Evolutionary conservation across 2,329 filamentous ascomycete species (phyloP), one percentile per base, ranked within the genome.

Genomic region (Penicillium glabrum): DNA sequence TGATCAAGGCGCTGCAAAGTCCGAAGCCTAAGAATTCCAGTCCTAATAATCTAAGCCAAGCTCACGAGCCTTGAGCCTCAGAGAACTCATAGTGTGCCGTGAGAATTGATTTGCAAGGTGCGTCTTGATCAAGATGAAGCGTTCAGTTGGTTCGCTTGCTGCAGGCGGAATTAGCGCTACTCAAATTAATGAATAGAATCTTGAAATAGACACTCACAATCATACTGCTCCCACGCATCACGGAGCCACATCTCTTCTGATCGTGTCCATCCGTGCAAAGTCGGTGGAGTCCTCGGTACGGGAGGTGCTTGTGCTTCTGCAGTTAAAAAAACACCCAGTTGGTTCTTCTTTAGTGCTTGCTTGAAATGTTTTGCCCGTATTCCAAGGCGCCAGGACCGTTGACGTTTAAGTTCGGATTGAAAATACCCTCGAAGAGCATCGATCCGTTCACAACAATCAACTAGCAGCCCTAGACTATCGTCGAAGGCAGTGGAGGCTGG

Each of bases 391-490:
- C 41, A 50, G 10, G 58, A 58, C 44, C 44, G 13, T 50, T 50
- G 47, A 5, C 9, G 47, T 6, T 50, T 50, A 13, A 24, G 11
- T 3, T 16, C 7, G 16, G 47, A 35, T 26, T 7, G 10, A 31
- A n/a, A 23, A 51, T 45, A 51, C 13, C 19, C 19, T 19, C 39
- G 21, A 19, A 51, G 39, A 24, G 46, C 37, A 24, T 41, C 11
- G 13, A 63, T 59, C 14, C 47, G 53, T 19, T 53, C 44, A 16
- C 43, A 45, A 23, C 44, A 56, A 23, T 56, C 48, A 35, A 53
- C 51, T 23, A 64, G n/a, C 6, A 66, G 19, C 24, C 62, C 49
- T 7, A 66, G 41, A 1, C 26, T 39, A 16, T 27, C 29, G 35
- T 3, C 45, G 43, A 45, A 54, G 19, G 10, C 61, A 35, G 27